phyloP scores from a whole-genome alignment of 75 land plant species.

The Pseudotsuga menziesii region DNA sequence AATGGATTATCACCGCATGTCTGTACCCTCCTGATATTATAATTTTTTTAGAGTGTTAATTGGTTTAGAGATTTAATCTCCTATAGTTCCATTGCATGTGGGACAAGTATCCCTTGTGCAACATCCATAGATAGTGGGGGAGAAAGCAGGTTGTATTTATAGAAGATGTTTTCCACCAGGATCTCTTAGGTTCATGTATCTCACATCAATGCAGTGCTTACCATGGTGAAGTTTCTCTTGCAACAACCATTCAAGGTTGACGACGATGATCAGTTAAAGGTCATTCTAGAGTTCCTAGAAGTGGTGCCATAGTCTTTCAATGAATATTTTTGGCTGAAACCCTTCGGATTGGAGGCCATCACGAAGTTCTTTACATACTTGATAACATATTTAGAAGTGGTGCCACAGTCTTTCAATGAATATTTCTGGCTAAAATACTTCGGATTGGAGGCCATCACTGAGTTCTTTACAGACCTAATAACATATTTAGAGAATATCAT shows the following conservation, averaged over 20 bases:
- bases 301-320: constrained; percentile 23
- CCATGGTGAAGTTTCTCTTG: constrained; percentile 56
- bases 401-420: no score
- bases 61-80: no score
- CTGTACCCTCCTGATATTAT: no score
- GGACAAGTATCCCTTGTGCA: no score
- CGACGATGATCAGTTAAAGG: constrained; percentile 9
- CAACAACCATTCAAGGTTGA: constrained; percentile 15
- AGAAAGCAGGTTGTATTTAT: constrained; percentile 62
- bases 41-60: no score
- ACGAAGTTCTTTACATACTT: constrained; percentile 44
- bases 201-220: constrained; percentile 62
- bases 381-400: no score
- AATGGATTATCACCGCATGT: no score
- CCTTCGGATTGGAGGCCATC: constrained; percentile 33
- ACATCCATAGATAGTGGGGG: constrained; percentile 33
- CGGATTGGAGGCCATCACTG: no score
- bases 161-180: constrained; percentile 54
- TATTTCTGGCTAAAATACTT: no score
- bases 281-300: constrained; percentile 19
- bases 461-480: no score
- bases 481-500: constrained; percentile 32
- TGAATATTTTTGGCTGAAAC: constrained; percentile 44
- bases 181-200: constrained; percentile 38
- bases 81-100: no score